Evolutionary conservation across 345 rosid species (phyloP), one percentile per base, ranked within the genome.

Genomic region (Aquilaria sinensis): DNA sequence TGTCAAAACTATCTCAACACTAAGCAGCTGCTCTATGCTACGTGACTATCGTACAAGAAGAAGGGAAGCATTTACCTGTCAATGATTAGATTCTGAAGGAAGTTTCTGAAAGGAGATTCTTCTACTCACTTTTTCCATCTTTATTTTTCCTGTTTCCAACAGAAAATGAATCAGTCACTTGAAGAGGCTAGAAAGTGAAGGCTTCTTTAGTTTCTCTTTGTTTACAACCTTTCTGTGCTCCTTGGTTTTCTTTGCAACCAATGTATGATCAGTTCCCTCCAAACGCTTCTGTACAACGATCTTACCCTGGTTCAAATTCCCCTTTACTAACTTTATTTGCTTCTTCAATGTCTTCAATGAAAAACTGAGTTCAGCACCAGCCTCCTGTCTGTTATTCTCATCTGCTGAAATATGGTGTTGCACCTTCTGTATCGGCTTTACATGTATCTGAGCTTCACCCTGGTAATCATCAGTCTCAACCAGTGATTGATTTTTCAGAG

Each of bases 131-230:
- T 9, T 37, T 37, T 37, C 43, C 5, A 5, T 37, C 8, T 9
- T 37, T 9, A 37, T 9, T 9, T 31, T 14, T 31, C 12, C 5
- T 31, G 3, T 13, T 11, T 54, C 31, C 15, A 30, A 23, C 34
- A 6, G 15, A 63, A 6, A 31, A 37, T 15, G 45, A 46, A 32
- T 60, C 51, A 49, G 65, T 67, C 55, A 70, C 71, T 16, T 73
- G 81, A 83, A 86, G 30, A 86, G 71, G 60, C 75, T 75, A 53
- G 82, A 81, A 60, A 80, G 80, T 32, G 57, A 72, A 32, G 45
- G 41, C 43, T 12, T 11, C 49, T 43, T 66, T 47, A 16, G 62
- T 6, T 70, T 68, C 69, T 47, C 57, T 64, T 71, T 65, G n/a
- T 49, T 34, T 51, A 48, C 58, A 53, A 64, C 33, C 10, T 48